Evolutionary conservation across 2,329 filamentous ascomycete genomes (phyloP), one percentile per base, ranked within the genome.

Genomic region (Trichophyton verrucosum): DNA sequence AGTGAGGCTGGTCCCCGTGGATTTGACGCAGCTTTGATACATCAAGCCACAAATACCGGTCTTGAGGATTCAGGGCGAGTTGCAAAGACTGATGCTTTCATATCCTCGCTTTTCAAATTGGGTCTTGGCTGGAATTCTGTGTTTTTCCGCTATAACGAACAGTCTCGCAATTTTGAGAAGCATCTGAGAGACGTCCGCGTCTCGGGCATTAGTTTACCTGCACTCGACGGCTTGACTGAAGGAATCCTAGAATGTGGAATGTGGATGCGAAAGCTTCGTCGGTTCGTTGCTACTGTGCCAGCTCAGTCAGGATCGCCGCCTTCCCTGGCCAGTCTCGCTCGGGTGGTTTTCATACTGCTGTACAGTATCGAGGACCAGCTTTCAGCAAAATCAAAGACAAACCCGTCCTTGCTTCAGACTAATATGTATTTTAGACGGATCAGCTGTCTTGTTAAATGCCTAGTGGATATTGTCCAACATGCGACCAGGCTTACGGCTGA

Each of bases 401-500:
- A 69, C 22, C 65, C 65, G 2, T 75, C 75, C 3, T 64, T 74
- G 24, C 64, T 76, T 9, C 71, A 74, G 57, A 69, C 73, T 11
- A 73, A 65, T 65, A 73, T 68, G 44, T 66, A 71, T 61, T 80
- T 72, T 65, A 70, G 66, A 64, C 72, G 66, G 61, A 77, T 66
- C 60, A 70, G 70, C 1, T 73, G 74, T 58, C 61, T 77, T 27
- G 64, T 75, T 30, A 68, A 68, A 36, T 69, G 68, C 17, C 60
- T 77, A 22, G 69, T 71, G 30, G 68, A 70, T 49, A 72, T 76
- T 49, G 67, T 75, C 22, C 67, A 69, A 68, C 77, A 53, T 79
- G 79, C 67, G 75, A 81, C 62, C 76, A 79, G 51, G 61, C 74
- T 69, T 53, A 76, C 66, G 57, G 80, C 69, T 3, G 86, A 89